Evolutionary conservation across 1,284 basidiomycete genomes (phyloP).

Genomic region (Megacollybia platyphylla): DNA sequence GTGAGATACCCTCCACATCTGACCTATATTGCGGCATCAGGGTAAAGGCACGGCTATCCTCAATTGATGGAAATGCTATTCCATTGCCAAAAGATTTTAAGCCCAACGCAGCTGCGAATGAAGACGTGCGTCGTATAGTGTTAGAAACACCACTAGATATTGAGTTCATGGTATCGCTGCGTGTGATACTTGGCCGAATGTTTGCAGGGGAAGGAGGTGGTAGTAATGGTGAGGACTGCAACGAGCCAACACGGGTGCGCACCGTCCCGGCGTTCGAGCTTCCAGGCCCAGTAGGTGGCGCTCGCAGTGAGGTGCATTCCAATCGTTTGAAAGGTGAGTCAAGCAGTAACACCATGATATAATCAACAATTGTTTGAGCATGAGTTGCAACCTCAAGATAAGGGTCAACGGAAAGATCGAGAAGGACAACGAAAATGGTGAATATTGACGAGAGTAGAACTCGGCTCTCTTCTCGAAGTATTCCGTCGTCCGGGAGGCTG

Average conservation of each 20-base stretch:
- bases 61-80: slow-evolving; percentile 51
- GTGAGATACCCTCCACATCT: slow-evolving; percentile 34
- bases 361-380: slow-evolving; percentile 88
- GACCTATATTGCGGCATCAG: slow-evolving; percentile 14
- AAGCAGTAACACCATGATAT: slow-evolving; percentile 80
- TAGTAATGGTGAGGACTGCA: slow-evolving; percentile 28
- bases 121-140: slow-evolving; percentile 70
- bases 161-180: slow-evolving; percentile 52
- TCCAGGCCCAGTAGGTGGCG: slow-evolving; percentile 30
- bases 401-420: slow-evolving; percentile 89
- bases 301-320: slow-evolving; percentile 48
- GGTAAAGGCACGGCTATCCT: slow-evolving; percentile 40
- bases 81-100: slow-evolving; percentile 67
- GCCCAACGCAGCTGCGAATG: slow-evolving; percentile 58
- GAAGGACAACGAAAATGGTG: slow-evolving; percentile 81
- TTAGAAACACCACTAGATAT: slow-evolving; percentile 46
- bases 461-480: slow-evolving; percentile 64
- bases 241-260: slow-evolving; percentile 40
- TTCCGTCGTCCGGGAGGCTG: slow-evolving; percentile 52
- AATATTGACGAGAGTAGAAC: slow-evolving; percentile 84
- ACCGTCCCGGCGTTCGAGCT: slow-evolving; percentile 20
- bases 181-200: slow-evolving; percentile 31
- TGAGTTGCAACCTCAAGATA: slow-evolving; percentile 87
- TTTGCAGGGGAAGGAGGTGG: slow-evolving; percentile 22
- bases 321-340: slow-evolving; percentile 78